Evolutionary conservation across 306 rosid species (phyloP).

Genomic region (Macrotyloma uniflorum): DNA sequence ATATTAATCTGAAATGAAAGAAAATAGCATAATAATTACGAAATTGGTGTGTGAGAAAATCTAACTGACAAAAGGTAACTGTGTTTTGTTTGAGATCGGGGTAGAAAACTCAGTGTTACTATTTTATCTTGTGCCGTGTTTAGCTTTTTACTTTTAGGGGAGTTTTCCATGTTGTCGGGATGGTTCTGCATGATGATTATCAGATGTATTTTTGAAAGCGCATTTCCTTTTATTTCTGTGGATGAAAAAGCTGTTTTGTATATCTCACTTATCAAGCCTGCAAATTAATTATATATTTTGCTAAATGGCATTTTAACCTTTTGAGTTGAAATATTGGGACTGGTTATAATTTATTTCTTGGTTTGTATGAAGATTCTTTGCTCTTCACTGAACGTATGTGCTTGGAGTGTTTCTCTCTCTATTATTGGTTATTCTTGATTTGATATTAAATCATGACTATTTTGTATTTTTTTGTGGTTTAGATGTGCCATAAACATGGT

Average conservation of each 20-base stretch:
- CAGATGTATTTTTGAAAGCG: background rate
- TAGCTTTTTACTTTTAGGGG: background rate
- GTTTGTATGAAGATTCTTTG: background rate
- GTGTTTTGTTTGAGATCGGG: background rate
- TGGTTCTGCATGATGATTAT: background rate
- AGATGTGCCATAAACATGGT: constrained; percentile 90
- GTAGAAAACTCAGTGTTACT: background rate
- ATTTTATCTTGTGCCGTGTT: background rate
- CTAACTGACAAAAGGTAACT: too few species aligned
- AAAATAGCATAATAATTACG: background rate
- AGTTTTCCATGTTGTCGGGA: background rate
- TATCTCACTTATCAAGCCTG: background rate
- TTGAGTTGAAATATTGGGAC: background rate
- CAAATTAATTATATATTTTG: too few species aligned
- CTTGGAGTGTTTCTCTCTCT: background rate
- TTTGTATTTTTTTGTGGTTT: constrained; percentile 40
- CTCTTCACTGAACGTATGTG: background rate
- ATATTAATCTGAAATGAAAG: background rate
- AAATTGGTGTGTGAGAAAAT: too few species aligned
- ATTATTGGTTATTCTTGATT: background rate
- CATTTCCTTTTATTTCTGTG: background rate
- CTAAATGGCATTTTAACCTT: background rate
- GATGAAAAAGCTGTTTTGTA: background rate
- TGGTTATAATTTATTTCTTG: background rate
- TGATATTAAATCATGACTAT: constrained; percentile 19